phyloP scores from a whole-genome alignment of 495 filamentous ascomycete genomes.

The Hypoxylon trugodes region DNA sequence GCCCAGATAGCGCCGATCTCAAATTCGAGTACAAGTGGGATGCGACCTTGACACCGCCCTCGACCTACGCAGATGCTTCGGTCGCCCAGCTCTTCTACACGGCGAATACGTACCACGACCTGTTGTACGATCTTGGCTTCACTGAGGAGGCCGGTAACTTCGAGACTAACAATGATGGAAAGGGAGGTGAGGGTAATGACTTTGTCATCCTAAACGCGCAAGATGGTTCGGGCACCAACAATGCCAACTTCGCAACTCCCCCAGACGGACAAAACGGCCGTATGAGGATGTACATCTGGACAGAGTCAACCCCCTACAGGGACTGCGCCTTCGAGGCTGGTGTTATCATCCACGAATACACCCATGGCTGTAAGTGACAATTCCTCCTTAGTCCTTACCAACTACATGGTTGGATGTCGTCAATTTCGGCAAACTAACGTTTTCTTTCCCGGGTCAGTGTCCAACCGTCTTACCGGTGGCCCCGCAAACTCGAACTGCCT shows the following conservation, averaged over 20 bases:
- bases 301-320: slow-evolving; percentile 49
- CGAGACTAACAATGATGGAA: slow-evolving; percentile 59
- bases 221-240: slow-evolving; percentile 60
- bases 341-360: slow-evolving; percentile 59
- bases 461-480: slow-evolving; percentile 65
- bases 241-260: slow-evolving; percentile 62
- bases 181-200: slow-evolving; percentile 56
- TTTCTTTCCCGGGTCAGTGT: slow-evolving; percentile 44
- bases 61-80: slow-evolving; percentile 53
- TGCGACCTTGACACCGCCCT: slow-evolving; percentile 42
- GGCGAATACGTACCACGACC: slow-evolving; percentile 61
- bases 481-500: slow-evolving; percentile 59
- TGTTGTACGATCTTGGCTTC: slow-evolving; percentile 62
- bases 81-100: slow-evolving; percentile 64
- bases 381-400: neutral
- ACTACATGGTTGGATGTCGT: neutral
- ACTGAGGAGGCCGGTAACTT: slow-evolving; percentile 64
- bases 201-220: slow-evolving; percentile 63
- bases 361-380: slow-evolving; percentile 48
- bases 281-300: slow-evolving; percentile 63
- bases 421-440: neutral
- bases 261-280: slow-evolving; percentile 57
- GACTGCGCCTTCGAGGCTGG: slow-evolving; percentile 58
- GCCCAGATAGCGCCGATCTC: slow-evolving; percentile 46
- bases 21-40: slow-evolving; percentile 55